phyloP scores from a whole-genome alignment of 2,329 filamentous ascomycete species.

The Botrytis hyacinthi region DNA sequence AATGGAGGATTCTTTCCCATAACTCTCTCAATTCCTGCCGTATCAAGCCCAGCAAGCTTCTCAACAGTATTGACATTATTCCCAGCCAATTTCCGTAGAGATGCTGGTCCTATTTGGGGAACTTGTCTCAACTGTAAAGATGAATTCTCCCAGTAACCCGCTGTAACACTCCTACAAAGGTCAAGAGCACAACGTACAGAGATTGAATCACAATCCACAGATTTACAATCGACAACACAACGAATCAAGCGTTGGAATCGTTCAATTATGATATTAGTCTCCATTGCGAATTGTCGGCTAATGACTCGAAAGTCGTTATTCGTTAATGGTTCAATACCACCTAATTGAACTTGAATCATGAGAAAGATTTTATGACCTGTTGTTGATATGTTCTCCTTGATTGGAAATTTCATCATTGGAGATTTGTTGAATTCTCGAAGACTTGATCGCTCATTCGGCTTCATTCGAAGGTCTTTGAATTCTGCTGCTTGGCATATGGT shows the following conservation, averaged over 20 bases:
- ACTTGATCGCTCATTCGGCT: conserved; percentile 63
- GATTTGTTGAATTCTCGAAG: conserved; percentile 73
- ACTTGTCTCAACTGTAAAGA: conserved; percentile 81
- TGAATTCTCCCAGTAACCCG: conserved; percentile 73
- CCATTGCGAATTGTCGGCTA: conserved; percentile 56
- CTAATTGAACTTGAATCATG: conserved; percentile 73
- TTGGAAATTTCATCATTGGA: conserved; percentile 64
- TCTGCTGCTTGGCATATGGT: conserved; percentile 66
- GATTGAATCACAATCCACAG: conserved; percentile 58
- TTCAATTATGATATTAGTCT: conserved; percentile 64
- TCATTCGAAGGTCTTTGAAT: conserved; percentile 70
- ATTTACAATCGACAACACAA: conserved; percentile 74
- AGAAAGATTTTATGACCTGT: conserved; percentile 74
- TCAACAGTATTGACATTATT: conserved; percentile 71
- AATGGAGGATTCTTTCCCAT: conserved; percentile 80
- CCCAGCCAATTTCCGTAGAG: conserved; percentile 69
- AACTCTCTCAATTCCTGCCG: conserved; percentile 71
- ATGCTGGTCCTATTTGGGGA: conserved; percentile 70
- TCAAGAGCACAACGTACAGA: conserved; percentile 70
- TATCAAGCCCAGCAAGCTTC: conserved; percentile 64
- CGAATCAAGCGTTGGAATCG: conserved; percentile 67
- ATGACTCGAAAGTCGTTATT: conserved; percentile 54
- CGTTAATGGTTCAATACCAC: conserved; percentile 60
- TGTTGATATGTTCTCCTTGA: conserved; percentile 64
- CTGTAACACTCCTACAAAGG: conserved; percentile 72